Conservation (phyloP, 176 grass and related monocot genomes). For the Aegilops umbellulata region DNA sequence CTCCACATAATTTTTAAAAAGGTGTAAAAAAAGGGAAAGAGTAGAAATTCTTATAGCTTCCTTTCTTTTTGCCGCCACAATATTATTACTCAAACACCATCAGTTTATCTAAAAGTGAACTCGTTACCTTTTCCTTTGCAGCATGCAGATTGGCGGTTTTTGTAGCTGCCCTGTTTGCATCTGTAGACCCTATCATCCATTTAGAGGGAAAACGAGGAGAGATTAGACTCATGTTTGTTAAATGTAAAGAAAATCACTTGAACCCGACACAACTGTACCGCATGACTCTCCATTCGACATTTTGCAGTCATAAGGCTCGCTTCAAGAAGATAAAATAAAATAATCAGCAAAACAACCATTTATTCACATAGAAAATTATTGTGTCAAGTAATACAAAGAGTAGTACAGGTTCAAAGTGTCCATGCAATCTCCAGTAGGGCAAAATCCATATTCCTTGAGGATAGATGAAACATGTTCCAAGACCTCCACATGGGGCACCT, state of each 20-base stretch:
- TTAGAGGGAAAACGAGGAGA: neutral
- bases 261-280: neutral
- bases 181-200: neutral
- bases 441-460: conserved; percentile 13
- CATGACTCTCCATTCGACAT: neutral
- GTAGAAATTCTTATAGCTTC: neutral
- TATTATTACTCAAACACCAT: neutral
- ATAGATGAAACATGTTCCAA: conserved; percentile 17
- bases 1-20: neutral
- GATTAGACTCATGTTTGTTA: neutral
- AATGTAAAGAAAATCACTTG: neutral
- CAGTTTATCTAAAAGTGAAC: neutral
- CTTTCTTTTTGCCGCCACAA: neutral
- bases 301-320: conserved; percentile 13
- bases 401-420: neutral
- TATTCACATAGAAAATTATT: neutral
- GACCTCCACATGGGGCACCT: conserved; percentile 8
- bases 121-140: neutral
- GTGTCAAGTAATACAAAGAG: neutral
- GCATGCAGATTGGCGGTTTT: neutral
- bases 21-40: neutral
- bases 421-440: neutral
- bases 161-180: neutral
- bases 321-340: neutral
- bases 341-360: neutral